These are phyloP conservation scores for Fusarium staphyleae DNA, from an alignment of 2,329 filamentous ascomycete genomes.

Conservation along the genomic window DNA sequence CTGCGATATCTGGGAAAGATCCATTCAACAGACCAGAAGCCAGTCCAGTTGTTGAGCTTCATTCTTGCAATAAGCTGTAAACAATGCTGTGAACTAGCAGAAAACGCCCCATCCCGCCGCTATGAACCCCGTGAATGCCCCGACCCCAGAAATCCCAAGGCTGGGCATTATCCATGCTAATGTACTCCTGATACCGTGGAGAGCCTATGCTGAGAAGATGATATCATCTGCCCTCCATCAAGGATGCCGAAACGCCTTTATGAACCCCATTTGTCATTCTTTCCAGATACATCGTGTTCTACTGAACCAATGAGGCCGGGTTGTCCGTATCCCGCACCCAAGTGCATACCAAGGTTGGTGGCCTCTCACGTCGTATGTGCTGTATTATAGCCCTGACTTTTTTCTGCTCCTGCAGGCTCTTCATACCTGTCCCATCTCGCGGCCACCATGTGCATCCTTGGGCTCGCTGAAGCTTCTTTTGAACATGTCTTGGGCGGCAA, in stretches of 20 bases:
- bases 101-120: conserved; percentile 29
- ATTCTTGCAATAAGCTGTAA: conserved; percentile 1
- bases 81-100: conserved; percentile 7
- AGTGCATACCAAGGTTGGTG: conserved; percentile 1
- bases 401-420: background rate
- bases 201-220: conserved; percentile 20
- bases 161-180: conserved; percentile 29
- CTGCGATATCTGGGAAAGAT: background rate
- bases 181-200: conserved; percentile 28
- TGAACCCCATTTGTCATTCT: conserved; percentile 18
- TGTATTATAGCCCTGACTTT: background rate
- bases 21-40: conserved; percentile 19
- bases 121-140: conserved; percentile 13
- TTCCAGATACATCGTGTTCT: conserved; percentile 6
- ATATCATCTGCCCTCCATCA: conserved; percentile 14
- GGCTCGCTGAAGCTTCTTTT: conserved; percentile 48
- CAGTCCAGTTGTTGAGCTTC: conserved; percentile 15
- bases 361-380: background rate
- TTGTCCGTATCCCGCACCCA: background rate
- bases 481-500: conserved; percentile 58
- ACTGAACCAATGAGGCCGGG: conserved; percentile 3
- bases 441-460: conserved; percentile 34
- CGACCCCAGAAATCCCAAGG: conserved; percentile 23
- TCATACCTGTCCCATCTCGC: conserved; percentile 50
- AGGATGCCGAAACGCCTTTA: conserved; percentile 35